A percentile compares a stretch with the other conserved stretches of the same genome.
Evolutionary conservation across 2,329 filamentous ascomycete genomes (phyloP).

Genomic region (Colletotrichum zoysiae): DNA sequence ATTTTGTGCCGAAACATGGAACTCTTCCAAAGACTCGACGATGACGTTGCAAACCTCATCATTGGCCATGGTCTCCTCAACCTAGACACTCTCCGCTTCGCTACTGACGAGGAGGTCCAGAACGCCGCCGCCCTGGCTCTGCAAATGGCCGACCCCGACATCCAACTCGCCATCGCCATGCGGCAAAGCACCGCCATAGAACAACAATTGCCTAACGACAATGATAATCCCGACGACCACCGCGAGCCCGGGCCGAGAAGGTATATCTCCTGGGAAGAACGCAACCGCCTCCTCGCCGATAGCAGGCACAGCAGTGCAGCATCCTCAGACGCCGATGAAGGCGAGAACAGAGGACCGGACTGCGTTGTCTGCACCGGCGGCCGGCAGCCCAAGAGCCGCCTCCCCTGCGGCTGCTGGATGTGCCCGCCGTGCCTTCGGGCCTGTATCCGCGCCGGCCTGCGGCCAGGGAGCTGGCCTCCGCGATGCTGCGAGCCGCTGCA

Average conservation of each 20-base stretch:
- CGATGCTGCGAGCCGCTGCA: conserved; percentile 39
- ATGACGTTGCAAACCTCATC: conserved; percentile 32
- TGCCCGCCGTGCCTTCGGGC: conserved; percentile 39
- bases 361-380: conserved; percentile 30
- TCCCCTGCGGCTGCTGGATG: conserved; percentile 40
- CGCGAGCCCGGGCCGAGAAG: not conserved
- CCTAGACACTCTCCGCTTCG: conserved; percentile 11
- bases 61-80: conserved; percentile 30
- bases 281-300: conserved; percentile 26
- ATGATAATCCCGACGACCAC: not conserved
- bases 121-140: conserved; percentile 28
- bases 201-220: not conserved
- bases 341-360: not conserved
- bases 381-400: conserved; percentile 13
- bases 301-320: conserved; percentile 7
- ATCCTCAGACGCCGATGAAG: not conserved
- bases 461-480: conserved; percentile 39
- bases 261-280: conserved; percentile 32
- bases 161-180: conserved; percentile 31
- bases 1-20: conserved; percentile 27
- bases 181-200: conserved; percentile 5
- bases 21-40: conserved; percentile 30
- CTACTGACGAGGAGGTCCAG: conserved; percentile 21
- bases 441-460: conserved; percentile 37
- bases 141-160: conserved; percentile 20